A percentile compares a stretch with the other conserved stretches of the same genome.
Evolutionary conservation across 768 basidiomycete genomes (phyloP).

Genomic region (Xerocomellus chrysenteron): DNA sequence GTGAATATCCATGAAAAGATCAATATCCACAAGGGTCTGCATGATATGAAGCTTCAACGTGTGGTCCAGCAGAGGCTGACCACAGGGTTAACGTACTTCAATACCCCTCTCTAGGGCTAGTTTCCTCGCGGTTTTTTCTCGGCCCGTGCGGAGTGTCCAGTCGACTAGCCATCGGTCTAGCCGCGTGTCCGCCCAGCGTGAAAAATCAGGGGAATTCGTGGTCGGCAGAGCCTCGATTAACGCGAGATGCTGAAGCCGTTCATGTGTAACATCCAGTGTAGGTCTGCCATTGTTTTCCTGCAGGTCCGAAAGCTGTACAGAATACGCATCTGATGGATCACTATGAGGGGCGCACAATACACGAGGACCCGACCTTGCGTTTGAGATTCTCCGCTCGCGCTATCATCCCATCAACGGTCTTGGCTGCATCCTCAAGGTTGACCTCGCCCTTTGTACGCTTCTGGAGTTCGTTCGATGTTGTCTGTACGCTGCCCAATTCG

Average conservation of each 20-base stretch:
- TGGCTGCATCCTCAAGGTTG: conserved; percentile 51
- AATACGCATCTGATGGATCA: conserved; percentile 17
- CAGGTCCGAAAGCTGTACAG: conserved; percentile 48
- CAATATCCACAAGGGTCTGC: conserved; percentile 86
- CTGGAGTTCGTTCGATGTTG: conserved; percentile 57
- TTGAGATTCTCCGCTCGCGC: conserved; percentile 75
- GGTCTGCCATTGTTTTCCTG: conserved; percentile 47
- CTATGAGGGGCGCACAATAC: conserved; percentile 5
- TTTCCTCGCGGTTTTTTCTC: conserved; percentile 70
- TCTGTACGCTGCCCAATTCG: conserved; percentile 63
- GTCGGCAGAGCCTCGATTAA: conserved; percentile 56
- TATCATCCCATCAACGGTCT: conserved; percentile 74
- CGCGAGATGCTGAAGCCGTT: conserved; percentile 72
- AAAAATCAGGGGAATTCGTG: conserved; percentile 56
- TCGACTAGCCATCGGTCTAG: conserved; percentile 92
- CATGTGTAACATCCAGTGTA: conserved; percentile 71
- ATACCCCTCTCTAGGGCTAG: conserved; percentile 78
- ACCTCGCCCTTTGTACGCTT: conserved; percentile 40
- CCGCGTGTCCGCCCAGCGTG: conserved; percentile 75
- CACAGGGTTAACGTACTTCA: conserved; percentile 54
- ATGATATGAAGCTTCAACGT: conserved; percentile 18
- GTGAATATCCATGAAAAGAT: conserved; percentile 85
- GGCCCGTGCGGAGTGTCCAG: conserved; percentile 82
- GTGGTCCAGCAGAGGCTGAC: conserved; percentile 11
- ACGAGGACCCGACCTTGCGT: conserved; percentile 65